A percentile compares a stretch with the other conserved stretches of the same genome.
These are phyloP conservation scores for Massarina eburnea DNA, from an alignment of 2,329 filamentous ascomycete genomes.

Conservation along the genomic window DNA sequence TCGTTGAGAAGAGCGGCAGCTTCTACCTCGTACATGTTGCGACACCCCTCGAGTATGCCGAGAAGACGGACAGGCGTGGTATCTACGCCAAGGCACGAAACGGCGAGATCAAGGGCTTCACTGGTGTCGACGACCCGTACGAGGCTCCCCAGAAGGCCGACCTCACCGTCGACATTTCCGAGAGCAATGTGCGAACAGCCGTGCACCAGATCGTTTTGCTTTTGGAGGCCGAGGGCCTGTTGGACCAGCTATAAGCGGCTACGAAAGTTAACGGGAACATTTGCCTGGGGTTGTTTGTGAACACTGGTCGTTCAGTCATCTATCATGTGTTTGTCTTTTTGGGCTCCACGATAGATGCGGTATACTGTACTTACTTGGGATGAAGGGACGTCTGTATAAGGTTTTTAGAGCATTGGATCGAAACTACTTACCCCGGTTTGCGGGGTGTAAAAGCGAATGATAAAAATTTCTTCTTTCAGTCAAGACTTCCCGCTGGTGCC, in stretches of 20 bases:
- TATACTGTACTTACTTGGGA: neutral
- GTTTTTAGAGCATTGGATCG: neutral
- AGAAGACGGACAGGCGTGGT: constrained; percentile 92
- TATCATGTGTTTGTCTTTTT: neutral
- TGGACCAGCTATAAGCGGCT: constrained; percentile 58
- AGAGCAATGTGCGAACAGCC: constrained; percentile 85
- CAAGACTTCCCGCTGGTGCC: neutral
- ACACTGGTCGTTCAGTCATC: no score
- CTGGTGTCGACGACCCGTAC: constrained; percentile 96
- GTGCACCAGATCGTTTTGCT: constrained; percentile 96
- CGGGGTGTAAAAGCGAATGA: neutral
- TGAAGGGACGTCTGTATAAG: neutral
- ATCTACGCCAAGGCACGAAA: constrained; percentile 81
- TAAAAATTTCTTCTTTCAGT: neutral
- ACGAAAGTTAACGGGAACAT: neutral
- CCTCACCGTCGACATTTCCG: constrained; percentile 80
- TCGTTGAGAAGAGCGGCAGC: constrained; percentile 82
- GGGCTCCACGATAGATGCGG: neutral
- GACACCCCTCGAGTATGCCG: constrained; percentile 86
- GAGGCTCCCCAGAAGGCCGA: constrained; percentile 81
- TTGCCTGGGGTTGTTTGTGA: neutral
- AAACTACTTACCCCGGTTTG: neutral
- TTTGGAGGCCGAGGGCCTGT: constrained; percentile 83
- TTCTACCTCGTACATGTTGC: constrained; percentile 97
- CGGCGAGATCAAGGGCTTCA: constrained; percentile 97